Evolutionary conservation across 2,329 filamentous ascomycete species (phyloP).

Genomic region (Talaromyces amestolkiae): DNA sequence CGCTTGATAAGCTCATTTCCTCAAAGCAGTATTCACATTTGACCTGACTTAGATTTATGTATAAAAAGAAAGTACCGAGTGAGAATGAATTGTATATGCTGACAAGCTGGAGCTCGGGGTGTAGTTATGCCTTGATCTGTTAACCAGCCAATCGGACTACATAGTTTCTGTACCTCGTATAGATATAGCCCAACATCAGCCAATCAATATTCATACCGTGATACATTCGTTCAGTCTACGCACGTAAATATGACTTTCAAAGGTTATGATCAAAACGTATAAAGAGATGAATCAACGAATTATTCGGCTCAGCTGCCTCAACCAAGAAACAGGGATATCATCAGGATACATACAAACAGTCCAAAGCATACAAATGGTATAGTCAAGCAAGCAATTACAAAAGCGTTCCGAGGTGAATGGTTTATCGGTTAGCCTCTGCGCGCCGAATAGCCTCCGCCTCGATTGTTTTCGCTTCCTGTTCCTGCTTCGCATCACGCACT

Average conservation of each 20-base stretch:
- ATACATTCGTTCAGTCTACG: neutral
- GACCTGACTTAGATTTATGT: no score
- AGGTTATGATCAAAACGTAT: no score
- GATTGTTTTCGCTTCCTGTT: conserved; percentile 70
- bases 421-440: conserved; percentile 24
- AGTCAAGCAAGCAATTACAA: neutral
- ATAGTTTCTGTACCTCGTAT: neutral
- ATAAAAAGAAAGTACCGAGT: neutral
- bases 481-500: conserved; percentile 85
- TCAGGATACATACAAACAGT: conserved; percentile 11
- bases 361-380: neutral
- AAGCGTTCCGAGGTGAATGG: neutral
- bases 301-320: neutral
- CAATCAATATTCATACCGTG: neutral
- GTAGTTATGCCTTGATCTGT: neutral
- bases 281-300: neutral
- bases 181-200: neutral
- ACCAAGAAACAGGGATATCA: conserved; percentile 16
- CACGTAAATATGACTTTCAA: neutral
- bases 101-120: neutral
- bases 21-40: no score
- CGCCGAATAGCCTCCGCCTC: conserved; percentile 57
- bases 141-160: neutral
- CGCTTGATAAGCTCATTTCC: no score
- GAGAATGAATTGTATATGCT: neutral